Conservation (phyloP, 2,329 filamentous ascomycete genomes). For the Aspergillus uvarum region DNA sequence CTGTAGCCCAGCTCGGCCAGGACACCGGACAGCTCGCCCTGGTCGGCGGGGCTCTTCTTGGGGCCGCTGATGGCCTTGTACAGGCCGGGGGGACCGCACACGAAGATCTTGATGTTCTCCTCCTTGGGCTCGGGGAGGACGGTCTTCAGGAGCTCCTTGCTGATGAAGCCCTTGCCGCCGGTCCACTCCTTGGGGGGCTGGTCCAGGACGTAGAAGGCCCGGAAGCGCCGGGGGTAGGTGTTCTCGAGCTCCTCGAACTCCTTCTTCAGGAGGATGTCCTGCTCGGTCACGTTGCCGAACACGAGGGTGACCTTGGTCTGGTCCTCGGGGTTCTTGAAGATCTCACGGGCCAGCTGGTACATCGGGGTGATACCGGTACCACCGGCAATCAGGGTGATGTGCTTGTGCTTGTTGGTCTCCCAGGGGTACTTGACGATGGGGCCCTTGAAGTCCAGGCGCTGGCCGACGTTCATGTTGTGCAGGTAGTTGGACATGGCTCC, state of each 20-base stretch:
- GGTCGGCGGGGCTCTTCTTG: conserved; percentile 91
- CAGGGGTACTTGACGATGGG: conserved; percentile 92
- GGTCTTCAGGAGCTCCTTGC: conserved; percentile 89
- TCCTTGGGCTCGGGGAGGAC: conserved; percentile 89
- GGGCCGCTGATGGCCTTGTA: conserved; percentile 88
- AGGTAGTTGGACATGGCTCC: conserved; percentile 91
- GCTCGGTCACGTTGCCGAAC: conserved; percentile 84
- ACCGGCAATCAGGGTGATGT: conserved; percentile 71
- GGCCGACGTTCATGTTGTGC: conserved; percentile 76
- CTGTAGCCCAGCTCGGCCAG: conserved; percentile 81
- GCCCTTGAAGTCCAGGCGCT: conserved; percentile 88
- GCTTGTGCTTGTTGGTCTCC: conserved; percentile 87
- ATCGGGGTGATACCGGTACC: conserved; percentile 97
- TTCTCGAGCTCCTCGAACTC: conserved; percentile 88
- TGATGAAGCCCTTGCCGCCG: conserved; percentile 76
- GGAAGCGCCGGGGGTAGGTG: conserved; percentile 91
- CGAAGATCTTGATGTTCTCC: conserved; percentile 93
- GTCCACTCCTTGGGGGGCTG: conserved; percentile 76
- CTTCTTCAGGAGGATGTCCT: conserved; percentile 86
- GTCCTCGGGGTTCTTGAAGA: conserved; percentile 95
- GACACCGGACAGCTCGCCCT: conserved; percentile 81
- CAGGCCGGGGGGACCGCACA: conserved; percentile 87
- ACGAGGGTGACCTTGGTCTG: conserved; percentile 97
- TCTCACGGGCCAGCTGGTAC: conserved; percentile 88
- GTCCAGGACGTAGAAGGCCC: conserved; percentile 90